Base-by-base conservation (phyloP, 2,329 filamentous ascomycete species). In the Cladosporium sp. region DNA sequence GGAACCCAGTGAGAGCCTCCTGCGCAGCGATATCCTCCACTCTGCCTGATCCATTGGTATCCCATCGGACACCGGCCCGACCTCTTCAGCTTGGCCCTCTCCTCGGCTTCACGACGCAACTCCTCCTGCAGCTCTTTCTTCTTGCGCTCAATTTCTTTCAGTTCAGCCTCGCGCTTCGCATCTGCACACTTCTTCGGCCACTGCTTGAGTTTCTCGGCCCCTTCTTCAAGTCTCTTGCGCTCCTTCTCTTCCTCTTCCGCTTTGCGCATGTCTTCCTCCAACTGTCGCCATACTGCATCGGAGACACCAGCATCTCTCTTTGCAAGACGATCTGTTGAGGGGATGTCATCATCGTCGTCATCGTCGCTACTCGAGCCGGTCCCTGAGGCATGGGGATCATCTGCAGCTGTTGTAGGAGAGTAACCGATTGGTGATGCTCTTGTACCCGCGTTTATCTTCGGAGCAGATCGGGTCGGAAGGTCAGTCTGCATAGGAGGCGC, bases 1-100 rank as follows among this genome's bases (percentile, higher is more conserved):
- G 71, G 71, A 21, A 88, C 76, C 65, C 72, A 89, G 76, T 91
- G 89, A 2, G 71, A 72, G 0, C 89, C 89, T 0, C 84, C 89
- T 0, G 82, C 81, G 77, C 89, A 91, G 5, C 87, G 75, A 74
- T 86, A 92, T 0, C 89, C 89, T 1, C 71, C 72, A 1, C 2
- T 49, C 70, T 88, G 83, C 69, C 84, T 86, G 29, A 89, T 86
- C 89, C 89, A 92, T 0, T 65, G 63, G 71, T 57, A 92, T 0
- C 89, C 89, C 21, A 64, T 44, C 0, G 80, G 79, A 73, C 89
- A 93, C 0, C 75, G 59, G 0, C 89, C 89, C 78, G 86, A 80
- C 1, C 69, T 33, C 68, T 72, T 76, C 68, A 92, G 72, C 70
- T 83, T 87, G 46, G 72, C 69, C 75, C 84, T 81, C 58, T 74